Base-by-base conservation (phyloP, 352 stramenopile species). In the Blastocystis sp. region DNA sequence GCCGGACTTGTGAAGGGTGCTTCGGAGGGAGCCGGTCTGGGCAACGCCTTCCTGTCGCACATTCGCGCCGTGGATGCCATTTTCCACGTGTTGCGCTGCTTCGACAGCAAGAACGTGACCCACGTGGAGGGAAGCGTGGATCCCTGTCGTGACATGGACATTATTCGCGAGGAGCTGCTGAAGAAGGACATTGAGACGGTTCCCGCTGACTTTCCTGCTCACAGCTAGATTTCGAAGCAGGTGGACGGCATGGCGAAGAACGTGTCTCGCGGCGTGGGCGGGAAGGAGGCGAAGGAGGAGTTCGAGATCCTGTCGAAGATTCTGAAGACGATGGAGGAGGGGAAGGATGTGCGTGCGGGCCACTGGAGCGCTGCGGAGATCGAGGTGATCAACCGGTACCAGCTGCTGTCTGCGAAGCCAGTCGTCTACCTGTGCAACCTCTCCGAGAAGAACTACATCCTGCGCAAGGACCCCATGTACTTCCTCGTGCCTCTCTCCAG, bases 391-490 rank as follows among this genome's bases (percentile, higher is more conserved):
- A 97, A 97, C 89, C 90, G 88, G 38, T 90, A 94, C 84, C 93
- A 97, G 89, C 88, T 97, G 21, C 84, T 97, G 59, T 97, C 93
- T 14, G 93, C 93, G 54, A 97, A 97, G 90, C 93, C 94, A 0
- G 91, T 95, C n/a, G 96, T 99, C 40, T 99, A 98, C 90, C 90
- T 99, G 29, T 93, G 98, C 56, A 99, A 99, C 90, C 91, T 99
- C 67, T 97, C 91, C 87, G 96, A 98, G 90, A 96, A 96, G 88
- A 95, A 97, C 87, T 99, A 97, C 90, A 91, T 99, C 81, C 92
- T 94, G 81, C 99, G 99, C 90, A 90, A 92, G 85, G 97, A 97
- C 91, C 98, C 98, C 90, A 76, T 69, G 65, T 94, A 94, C 89
- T 29, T 24, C 2, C 24, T 32, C 8, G 32, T 8, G 4, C 9